Evolutionary conservation across 768 basidiomycete species (phyloP).

Genomic region (Tephrocybe rancida): DNA sequence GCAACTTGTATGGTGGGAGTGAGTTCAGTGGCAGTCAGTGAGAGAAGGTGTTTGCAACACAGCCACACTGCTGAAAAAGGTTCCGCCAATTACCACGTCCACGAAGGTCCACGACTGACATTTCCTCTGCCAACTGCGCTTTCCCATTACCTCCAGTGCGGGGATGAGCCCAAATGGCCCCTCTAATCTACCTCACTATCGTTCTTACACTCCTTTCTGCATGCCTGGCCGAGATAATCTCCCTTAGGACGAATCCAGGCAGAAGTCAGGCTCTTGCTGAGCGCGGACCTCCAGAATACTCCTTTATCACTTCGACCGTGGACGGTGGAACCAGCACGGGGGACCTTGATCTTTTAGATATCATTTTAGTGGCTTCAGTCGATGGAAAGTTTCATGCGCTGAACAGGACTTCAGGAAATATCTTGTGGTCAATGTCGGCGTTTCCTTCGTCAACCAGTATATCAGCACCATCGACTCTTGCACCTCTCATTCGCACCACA

Average conservation of each 20-base stretch:
- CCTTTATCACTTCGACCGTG: constrained; percentile 18
- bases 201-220: constrained; percentile 27
- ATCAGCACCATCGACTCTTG: constrained; percentile 55
- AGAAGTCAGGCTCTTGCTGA: constrained; percentile 28
- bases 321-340: constrained; percentile 24
- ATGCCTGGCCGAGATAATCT: constrained; percentile 33
- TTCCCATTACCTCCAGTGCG: constrained; percentile 10
- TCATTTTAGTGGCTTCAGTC: constrained; percentile 89
- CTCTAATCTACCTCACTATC: constrained; percentile 25
- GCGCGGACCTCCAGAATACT: constrained; percentile 19
- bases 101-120: too few species aligned
- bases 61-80: constrained; percentile 6
- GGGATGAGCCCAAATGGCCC: constrained; percentile 39
- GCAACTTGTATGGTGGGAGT: neutral
- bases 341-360: constrained; percentile 72
- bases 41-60: neutral
- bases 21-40: neutral
- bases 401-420: constrained; percentile 80
- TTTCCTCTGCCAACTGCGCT: constrained; percentile 5
- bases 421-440: constrained; percentile 88
- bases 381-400: constrained; percentile 96
- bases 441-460: constrained; percentile 42
- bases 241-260: constrained; percentile 24
- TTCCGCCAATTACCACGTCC: constrained; percentile 6
- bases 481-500: constrained; percentile 74